Evolutionary conservation across 2,329 filamentous ascomycete genomes (phyloP).

Genomic region (Cladophialophora bantiana): DNA sequence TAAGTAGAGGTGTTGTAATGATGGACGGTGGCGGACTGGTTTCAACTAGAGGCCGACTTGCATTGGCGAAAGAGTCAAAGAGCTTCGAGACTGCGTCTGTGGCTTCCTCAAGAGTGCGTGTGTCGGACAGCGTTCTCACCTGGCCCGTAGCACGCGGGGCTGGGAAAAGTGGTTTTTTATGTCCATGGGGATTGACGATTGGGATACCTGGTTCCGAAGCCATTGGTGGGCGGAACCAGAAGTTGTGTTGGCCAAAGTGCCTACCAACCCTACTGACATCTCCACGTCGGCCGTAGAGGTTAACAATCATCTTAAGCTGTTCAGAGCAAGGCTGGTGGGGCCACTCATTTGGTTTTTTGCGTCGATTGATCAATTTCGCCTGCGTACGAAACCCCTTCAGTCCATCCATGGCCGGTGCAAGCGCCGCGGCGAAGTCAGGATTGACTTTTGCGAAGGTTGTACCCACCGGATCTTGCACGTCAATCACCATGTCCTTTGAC

Average conservation of each 20-base stretch:
- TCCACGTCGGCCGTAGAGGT: conserved; percentile 78
- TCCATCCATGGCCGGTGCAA: conserved; percentile 77
- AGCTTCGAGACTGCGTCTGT: conserved; percentile 83
- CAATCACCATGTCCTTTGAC: conserved; percentile 62
- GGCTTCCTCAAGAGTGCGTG: conserved; percentile 82
- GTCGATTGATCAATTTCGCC: conserved; percentile 72
- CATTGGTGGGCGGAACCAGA: conserved; percentile 72
- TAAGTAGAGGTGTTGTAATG: conserved; percentile 73
- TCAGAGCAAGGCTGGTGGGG: conserved; percentile 68
- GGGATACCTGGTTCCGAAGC: conserved; percentile 72
- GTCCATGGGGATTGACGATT: conserved; percentile 77
- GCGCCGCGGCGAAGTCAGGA: conserved; percentile 66
- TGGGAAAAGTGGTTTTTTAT: conserved; percentile 55
- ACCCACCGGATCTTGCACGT: conserved; percentile 74
- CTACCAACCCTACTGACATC: conserved; percentile 70
- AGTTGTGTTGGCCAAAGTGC: conserved; percentile 68
- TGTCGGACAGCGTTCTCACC: conserved; percentile 47
- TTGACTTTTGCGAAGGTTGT: conserved; percentile 80
- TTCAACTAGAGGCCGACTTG: conserved; percentile 75
- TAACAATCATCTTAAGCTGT: conserved; percentile 71
- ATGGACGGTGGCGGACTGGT: conserved; percentile 67
- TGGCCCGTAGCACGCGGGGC: conserved; percentile 36
- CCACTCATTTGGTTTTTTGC: conserved; percentile 68
- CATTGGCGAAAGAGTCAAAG: conserved; percentile 78
- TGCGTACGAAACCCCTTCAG: conserved; percentile 72